A percentile compares a stretch with the other conserved stretches of the same genome.
phyloP scores from a whole-genome alignment of 768 basidiomycete species.

The Suillus tomentosus region DNA sequence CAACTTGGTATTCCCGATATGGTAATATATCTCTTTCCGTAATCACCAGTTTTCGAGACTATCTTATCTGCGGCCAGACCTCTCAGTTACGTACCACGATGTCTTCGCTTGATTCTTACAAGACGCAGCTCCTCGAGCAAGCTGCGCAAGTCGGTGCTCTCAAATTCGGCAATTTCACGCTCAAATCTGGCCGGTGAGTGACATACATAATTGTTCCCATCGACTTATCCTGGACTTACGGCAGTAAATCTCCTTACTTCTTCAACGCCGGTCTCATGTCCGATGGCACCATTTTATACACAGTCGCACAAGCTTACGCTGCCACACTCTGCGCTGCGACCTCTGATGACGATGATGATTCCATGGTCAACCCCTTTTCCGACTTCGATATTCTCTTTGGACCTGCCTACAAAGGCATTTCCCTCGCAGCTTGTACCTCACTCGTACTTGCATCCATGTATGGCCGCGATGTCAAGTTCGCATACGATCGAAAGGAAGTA shows the following conservation, averaged over 20 bases:
- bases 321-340: constrained; percentile 66
- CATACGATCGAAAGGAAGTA: constrained; percentile 92
- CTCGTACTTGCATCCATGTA: constrained; percentile 72
- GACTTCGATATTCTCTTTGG: constrained; percentile 88
- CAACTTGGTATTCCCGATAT: constrained; percentile 25
- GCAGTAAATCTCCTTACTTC: constrained; percentile 91
- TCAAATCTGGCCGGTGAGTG: constrained; percentile 92
- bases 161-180: constrained; percentile 88
- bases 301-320: constrained; percentile 82
- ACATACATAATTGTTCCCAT: constrained; percentile 6
- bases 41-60: background rate
- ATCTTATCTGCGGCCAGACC: background rate
- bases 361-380: constrained; percentile 28
- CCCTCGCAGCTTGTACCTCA: constrained; percentile 84
- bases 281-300: constrained; percentile 76
- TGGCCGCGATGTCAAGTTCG: constrained; percentile 70
- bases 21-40: constrained; percentile 18
- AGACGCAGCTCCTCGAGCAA: constrained; percentile 67
- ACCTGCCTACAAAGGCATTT: constrained; percentile 97
- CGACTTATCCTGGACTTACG: background rate
- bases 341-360: constrained; percentile 27
- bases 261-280: constrained; percentile 93
- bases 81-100: background rate
- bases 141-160: constrained; percentile 72
- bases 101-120: constrained; percentile 45